Evolutionary conservation across 2,329 filamentous ascomycete species (phyloP).

Genomic region (Xylariaceae sp.): DNA sequence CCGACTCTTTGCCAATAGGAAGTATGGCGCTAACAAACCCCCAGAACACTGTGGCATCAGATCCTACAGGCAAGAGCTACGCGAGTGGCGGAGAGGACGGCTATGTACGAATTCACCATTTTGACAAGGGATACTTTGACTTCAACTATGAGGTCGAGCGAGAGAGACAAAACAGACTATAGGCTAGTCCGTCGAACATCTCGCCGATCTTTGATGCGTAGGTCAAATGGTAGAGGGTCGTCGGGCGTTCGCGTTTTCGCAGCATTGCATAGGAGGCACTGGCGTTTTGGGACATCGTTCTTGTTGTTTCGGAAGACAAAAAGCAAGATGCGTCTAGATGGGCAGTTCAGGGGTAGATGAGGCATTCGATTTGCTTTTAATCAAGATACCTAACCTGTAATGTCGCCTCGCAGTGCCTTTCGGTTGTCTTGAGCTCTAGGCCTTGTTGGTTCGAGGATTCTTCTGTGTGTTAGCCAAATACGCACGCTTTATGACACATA

Average conservation of each 20-base stretch:
- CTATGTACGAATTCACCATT: constrained; percentile 97
- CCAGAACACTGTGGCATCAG: constrained; percentile 85
- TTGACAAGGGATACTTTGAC: constrained; percentile 98
- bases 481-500: no score
- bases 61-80: constrained; percentile 88
- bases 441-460: no score
- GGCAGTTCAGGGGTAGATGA: constrained; percentile 6
- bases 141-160: constrained; percentile 98
- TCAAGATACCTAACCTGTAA: constrained; percentile 17
- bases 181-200: constrained; percentile 9
- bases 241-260: constrained; percentile 20
- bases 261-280: constrained; percentile 26
- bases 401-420: no score
- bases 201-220: background rate
- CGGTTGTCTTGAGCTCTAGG: no score
- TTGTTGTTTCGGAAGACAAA: constrained; percentile 14
- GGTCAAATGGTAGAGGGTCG: constrained; percentile 13
- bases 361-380: constrained; percentile 15
- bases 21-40: constrained; percentile 3
- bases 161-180: constrained; percentile 51
- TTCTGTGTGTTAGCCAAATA: no score
- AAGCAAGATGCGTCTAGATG: constrained; percentile 8
- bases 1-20: no score
- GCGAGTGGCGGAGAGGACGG: constrained; percentile 96
- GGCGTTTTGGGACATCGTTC: constrained; percentile 22